Conservation (phyloP, 805 yeast genomes). For the Candida chauliodis region DNA sequence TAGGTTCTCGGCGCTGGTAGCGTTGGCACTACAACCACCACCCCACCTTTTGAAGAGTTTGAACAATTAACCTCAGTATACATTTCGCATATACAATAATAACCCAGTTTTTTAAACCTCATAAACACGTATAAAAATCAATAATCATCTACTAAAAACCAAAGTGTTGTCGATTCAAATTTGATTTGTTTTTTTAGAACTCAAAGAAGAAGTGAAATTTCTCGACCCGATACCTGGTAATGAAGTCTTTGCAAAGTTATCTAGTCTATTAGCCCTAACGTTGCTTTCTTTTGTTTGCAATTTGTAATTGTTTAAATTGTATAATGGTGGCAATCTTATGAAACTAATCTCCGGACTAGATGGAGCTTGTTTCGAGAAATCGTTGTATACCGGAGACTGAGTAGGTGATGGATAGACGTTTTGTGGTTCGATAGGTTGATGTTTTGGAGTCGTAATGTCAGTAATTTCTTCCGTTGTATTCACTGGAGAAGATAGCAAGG, state of each 20-base stretch:
- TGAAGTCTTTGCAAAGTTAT: not conserved
- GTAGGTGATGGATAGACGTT: conserved; percentile 32
- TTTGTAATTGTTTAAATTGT: conserved; percentile 10
- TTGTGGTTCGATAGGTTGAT: conserved; percentile 20
- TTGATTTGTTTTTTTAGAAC: too few relatives aligned
- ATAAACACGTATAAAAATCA: too few relatives aligned
- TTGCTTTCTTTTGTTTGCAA: conserved; percentile 11
- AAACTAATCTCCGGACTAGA: conserved; percentile 14
- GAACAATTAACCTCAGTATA: too few relatives aligned
- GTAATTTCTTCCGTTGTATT: not conserved
- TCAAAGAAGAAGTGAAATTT: too few relatives aligned
- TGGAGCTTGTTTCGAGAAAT: conserved; percentile 14
- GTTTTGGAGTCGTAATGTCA: not conserved
- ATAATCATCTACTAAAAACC: too few relatives aligned
- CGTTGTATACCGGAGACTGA: conserved; percentile 21
- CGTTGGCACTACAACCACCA: too few relatives aligned
- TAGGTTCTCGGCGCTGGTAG: too few relatives aligned
- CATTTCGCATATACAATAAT: too few relatives aligned
- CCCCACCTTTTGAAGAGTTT: too few relatives aligned
- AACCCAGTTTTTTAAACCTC: too few relatives aligned
- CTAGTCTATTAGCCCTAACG: conserved; percentile 8
- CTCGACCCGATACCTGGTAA: conserved; percentile 1
- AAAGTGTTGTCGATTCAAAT: too few relatives aligned
- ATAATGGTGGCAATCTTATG: conserved; percentile 17
- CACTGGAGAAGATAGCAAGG: conserved; percentile 11